These are phyloP conservation scores for Leptomonas pyrrhocoris DNA, from an alignment of 208 protist genomes.

Conservation along the genomic window DNA sequence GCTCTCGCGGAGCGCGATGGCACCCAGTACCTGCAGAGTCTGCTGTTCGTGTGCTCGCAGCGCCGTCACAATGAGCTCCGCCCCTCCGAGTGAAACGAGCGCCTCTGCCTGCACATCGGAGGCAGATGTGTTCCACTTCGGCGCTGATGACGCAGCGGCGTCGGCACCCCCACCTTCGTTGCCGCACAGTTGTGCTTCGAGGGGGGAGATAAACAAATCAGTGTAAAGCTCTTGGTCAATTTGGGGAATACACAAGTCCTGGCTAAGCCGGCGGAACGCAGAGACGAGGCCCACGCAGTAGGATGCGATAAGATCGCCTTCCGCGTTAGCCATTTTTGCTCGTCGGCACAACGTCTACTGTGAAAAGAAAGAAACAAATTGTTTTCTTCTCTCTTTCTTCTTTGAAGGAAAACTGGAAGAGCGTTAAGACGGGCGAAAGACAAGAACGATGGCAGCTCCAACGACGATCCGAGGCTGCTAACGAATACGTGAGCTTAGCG, in stretches of 20 bases:
- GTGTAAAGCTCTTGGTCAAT: slow-evolving; percentile 46
- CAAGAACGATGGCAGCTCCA: too few relatives aligned
- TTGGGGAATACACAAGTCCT: slow-evolving; percentile 29
- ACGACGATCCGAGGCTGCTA: too few relatives aligned
- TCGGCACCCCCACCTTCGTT: too few relatives aligned
- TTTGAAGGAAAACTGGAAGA: background rate
- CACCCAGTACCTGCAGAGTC: slow-evolving; percentile 44
- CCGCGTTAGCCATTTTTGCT: slow-evolving; percentile 1
- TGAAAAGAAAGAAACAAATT: slow-evolving; percentile 4
- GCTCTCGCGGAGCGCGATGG: slow-evolving; percentile 43
- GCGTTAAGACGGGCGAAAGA: too few relatives aligned
- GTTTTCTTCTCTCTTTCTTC: too few relatives aligned
- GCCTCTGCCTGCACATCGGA: slow-evolving; percentile 35
- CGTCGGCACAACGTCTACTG: background rate
- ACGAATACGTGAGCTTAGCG: too few relatives aligned
- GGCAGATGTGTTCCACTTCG: slow-evolving; percentile 1
- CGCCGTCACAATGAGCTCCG: slow-evolving; percentile 34
- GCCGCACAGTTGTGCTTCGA: slow-evolving; percentile 21
- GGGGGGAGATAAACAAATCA: slow-evolving; percentile 30
- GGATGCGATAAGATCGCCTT: slow-evolving; percentile 2
- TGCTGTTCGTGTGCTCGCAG: slow-evolving; percentile 41
- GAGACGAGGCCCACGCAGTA: slow-evolving; percentile 22
- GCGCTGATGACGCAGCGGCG: background rate
- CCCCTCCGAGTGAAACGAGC: slow-evolving; percentile 27
- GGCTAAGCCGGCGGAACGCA: slow-evolving; percentile 30